Percentiles rank a stretch among this genome's conserved stretches.
These are phyloP conservation scores for Penicillium soppii DNA, from an alignment of 495 filamentous ascomycete genomes.

Conservation along the genomic window DNA sequence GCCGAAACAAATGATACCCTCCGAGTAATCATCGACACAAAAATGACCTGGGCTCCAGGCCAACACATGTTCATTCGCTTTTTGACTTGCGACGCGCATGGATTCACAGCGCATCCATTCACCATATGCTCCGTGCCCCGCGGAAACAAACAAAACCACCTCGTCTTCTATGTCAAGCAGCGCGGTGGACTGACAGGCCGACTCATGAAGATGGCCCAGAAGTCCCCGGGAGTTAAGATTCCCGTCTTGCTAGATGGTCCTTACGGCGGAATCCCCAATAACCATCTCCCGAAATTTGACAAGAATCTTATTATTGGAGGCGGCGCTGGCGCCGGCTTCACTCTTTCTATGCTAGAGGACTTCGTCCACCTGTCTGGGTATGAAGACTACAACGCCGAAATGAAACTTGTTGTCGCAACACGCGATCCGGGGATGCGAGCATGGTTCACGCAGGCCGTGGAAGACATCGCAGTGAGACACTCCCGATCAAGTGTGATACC, in stretches of 20 bases:
- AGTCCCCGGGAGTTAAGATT: slow-evolving; percentile 23
- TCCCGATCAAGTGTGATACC: slow-evolving; percentile 3
- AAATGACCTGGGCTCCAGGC: slow-evolving; percentile 36
- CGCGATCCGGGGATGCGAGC: slow-evolving; percentile 22
- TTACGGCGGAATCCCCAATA: slow-evolving; percentile 37
- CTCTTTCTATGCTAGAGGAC: slow-evolving; percentile 40
- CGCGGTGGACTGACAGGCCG: slow-evolving; percentile 34
- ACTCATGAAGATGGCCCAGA: slow-evolving; percentile 25
- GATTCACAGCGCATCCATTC: slow-evolving; percentile 43
- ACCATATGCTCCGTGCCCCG: slow-evolving; percentile 43
- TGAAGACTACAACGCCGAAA: not conserved
- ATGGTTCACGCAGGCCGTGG: slow-evolving; percentile 24
- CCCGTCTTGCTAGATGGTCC: slow-evolving; percentile 42
- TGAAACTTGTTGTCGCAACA: slow-evolving; percentile 28
- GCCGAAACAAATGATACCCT: slow-evolving; percentile 35
- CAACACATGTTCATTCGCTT: slow-evolving; percentile 49
- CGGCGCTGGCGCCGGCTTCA: slow-evolving; percentile 47
- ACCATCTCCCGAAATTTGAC: slow-evolving; percentile 21
- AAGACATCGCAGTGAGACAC: slow-evolving; percentile 18
- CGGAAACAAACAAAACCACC: slow-evolving; percentile 11
- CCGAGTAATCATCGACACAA: slow-evolving; percentile 41
- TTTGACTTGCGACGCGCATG: slow-evolving; percentile 27
- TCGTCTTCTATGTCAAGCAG: slow-evolving; percentile 28
- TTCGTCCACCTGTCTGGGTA: slow-evolving; percentile 11
- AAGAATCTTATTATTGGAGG: slow-evolving; percentile 44